Conservation (phyloP, 495 filamentous ascomycete genomes). For the Parachaetomium inaequale region DNA sequence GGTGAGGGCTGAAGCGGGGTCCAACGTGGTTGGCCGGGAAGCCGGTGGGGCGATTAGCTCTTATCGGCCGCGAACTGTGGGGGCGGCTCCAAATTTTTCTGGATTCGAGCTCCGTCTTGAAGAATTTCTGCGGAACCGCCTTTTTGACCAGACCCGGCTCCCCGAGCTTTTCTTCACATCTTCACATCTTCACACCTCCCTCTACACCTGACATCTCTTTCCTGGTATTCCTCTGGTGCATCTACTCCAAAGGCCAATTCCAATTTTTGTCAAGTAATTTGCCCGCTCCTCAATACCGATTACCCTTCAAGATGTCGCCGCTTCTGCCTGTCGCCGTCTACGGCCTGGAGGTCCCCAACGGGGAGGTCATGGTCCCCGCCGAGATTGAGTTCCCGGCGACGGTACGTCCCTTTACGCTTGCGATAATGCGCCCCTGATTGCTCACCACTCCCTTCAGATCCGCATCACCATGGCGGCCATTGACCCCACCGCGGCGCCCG, state of each 20-base stretch:
- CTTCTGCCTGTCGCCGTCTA: conserved; percentile 76
- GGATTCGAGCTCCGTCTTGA: conserved; percentile 11
- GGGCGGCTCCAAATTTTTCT: conserved; percentile 26
- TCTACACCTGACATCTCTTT: neutral
- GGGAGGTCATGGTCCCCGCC: conserved; percentile 70
- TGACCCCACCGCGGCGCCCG: conserved; percentile 75
- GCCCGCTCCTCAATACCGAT: neutral
- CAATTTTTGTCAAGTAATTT: neutral
- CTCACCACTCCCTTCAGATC: conserved; percentile 55
- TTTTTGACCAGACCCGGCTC: neutral
- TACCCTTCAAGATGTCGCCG: conserved; percentile 27
- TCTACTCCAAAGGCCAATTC: neutral
- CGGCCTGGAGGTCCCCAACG: conserved; percentile 80
- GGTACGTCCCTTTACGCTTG: conserved; percentile 53
- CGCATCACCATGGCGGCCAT: conserved; percentile 98
- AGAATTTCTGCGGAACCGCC: conserved; percentile 24
- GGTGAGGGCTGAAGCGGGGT: neutral
- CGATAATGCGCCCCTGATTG: neutral
- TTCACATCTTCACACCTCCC: neutral
- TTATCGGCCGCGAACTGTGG: conserved; percentile 25
- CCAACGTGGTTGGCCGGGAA: conserved; percentile 18
- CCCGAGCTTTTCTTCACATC: neutral
- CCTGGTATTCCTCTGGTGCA: neutral
- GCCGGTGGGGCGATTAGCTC: conserved; percentile 23
- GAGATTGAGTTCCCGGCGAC: conserved; percentile 71